phyloP scores from a whole-genome alignment of 306 rosid species.

The Albizia julibrissin region DNA sequence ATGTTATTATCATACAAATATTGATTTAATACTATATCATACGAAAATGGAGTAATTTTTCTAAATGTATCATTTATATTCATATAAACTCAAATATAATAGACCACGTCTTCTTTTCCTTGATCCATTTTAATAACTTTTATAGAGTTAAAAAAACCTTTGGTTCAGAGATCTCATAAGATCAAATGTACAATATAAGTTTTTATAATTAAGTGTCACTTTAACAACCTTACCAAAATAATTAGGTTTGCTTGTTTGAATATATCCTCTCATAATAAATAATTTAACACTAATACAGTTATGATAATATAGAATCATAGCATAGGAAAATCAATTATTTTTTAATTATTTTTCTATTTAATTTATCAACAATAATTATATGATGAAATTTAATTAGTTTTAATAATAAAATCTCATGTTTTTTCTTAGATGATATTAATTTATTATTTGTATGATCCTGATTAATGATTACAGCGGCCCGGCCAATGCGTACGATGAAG shows the following conservation, averaged over 20 bases:
- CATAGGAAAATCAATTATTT: background rate
- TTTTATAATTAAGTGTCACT: no score
- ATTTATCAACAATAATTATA: background rate
- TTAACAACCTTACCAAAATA: background rate
- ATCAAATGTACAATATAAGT: background rate
- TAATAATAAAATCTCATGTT: background rate
- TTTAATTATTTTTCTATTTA: background rate
- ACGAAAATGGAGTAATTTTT: no score
- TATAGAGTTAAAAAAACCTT: background rate
- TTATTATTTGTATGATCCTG: background rate
- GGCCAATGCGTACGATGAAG: background rate
- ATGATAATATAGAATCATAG: background rate
- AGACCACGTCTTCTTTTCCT: background rate
- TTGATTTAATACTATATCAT: no score
- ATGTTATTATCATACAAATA: no score
- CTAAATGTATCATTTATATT: no score
- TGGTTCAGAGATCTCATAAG: background rate
- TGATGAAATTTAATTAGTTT: background rate
- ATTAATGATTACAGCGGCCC: no score
- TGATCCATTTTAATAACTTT: background rate
- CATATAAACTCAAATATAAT: no score
- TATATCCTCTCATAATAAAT: background rate
- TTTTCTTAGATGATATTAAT: background rate
- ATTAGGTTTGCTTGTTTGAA: background rate
- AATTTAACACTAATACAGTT: background rate